Percentiles rank a stretch among this genome's conserved stretches.
Evolutionary conservation across 1,284 basidiomycete species (phyloP).

Genomic region (Ustilago nuda): DNA sequence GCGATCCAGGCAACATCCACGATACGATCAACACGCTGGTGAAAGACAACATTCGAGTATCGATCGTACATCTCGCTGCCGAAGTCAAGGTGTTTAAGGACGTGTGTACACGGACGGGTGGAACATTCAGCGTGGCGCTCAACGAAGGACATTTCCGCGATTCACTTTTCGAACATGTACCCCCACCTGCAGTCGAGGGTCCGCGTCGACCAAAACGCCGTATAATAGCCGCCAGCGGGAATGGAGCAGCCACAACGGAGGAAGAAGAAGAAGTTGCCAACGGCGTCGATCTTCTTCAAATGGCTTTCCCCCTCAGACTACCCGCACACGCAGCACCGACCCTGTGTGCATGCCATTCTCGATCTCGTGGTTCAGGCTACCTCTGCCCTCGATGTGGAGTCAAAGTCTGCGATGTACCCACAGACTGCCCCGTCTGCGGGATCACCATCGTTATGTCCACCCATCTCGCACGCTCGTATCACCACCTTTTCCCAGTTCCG

Average conservation of each 20-base stretch:
- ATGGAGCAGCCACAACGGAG: constrained; percentile 1
- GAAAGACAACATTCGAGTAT: constrained; percentile 83
- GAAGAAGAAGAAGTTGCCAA: constrained; percentile 28
- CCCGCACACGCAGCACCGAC: constrained; percentile 58
- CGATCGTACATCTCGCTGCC: constrained; percentile 87
- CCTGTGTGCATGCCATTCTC: constrained; percentile 88
- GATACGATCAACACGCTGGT: constrained; percentile 86
- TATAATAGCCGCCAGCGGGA: not conserved
- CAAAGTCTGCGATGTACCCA: constrained; percentile 96
- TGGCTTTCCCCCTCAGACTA: constrained; percentile 82
- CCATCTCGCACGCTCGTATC: constrained; percentile 93
- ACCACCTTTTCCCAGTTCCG: constrained; percentile 90
- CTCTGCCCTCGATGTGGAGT: constrained; percentile 91
- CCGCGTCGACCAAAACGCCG: constrained; percentile 14
- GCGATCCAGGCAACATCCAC: constrained; percentile 96
- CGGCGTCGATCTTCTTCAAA: constrained; percentile 84
- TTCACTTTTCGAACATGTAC: constrained; percentile 92
- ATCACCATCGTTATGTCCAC: constrained; percentile 98
- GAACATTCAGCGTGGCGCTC: constrained; percentile 81
- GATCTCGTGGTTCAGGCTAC: constrained; percentile 80
- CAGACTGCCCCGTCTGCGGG: constrained; percentile 96
- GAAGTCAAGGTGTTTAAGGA: constrained; percentile 98
- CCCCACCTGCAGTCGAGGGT: constrained; percentile 73
- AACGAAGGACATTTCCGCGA: constrained; percentile 98
- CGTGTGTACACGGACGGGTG: constrained; percentile 71